phyloP scores from a whole-genome alignment of 2,329 filamentous ascomycete genomes.

The Anisogramma anomala region DNA sequence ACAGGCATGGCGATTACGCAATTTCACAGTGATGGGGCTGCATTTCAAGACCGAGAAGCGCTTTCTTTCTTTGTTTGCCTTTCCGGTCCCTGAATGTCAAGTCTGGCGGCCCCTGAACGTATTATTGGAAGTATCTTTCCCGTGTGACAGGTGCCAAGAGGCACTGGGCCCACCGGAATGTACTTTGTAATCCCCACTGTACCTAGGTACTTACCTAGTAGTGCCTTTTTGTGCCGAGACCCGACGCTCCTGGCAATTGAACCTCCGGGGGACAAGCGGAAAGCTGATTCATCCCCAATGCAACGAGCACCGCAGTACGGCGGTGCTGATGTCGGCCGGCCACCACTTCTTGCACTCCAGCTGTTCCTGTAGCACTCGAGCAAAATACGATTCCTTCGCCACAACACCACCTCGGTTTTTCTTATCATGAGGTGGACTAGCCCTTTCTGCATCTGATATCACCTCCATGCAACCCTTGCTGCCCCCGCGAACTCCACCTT shows the following conservation, averaged over 20 bases:
- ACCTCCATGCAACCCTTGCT: conserved; percentile 3
- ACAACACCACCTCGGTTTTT: not conserved
- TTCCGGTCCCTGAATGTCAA: too few relatives aligned
- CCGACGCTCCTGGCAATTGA: too few relatives aligned
- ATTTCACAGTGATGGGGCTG: not conserved
- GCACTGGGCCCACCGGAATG: not conserved
- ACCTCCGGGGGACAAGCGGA: too few relatives aligned
- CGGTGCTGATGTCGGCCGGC: too few relatives aligned
- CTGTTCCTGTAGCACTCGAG: conserved; percentile 1
- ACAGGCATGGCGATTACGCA: not conserved
- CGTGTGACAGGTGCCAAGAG: conserved; percentile 3
- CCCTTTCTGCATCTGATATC: conserved; percentile 7
- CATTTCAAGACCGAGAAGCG: too few relatives aligned
- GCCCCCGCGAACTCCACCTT: conserved; percentile 3
- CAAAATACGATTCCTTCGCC: conserved; percentile 6
- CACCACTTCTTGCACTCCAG: too few relatives aligned
- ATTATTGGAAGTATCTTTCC: not conserved
- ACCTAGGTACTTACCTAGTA: too few relatives aligned
- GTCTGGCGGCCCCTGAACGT: not conserved
- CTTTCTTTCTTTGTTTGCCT: too few relatives aligned
- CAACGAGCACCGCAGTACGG: conserved; percentile 3
- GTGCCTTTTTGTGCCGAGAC: too few relatives aligned
- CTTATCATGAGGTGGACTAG: conserved; percentile 9
- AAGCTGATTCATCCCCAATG: conserved; percentile 10
- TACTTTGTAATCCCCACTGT: too few relatives aligned